phyloP scores from a whole-genome alignment of 2,329 filamentous ascomycete genomes.

The Aureobasidium namibiae region DNA sequence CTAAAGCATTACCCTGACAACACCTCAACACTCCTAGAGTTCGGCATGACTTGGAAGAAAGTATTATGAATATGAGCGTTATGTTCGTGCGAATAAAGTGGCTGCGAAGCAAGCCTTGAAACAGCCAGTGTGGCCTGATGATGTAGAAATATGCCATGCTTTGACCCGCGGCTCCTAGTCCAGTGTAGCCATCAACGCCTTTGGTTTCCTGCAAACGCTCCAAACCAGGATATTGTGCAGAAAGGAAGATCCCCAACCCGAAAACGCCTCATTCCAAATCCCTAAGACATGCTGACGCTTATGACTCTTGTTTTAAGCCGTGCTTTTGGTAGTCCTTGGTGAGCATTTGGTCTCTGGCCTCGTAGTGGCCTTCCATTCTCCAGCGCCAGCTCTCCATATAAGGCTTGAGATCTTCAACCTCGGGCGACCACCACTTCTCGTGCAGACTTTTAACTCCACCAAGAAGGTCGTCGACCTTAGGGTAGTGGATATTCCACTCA shows the following conservation, averaged over 20 bases:
- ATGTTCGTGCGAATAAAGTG: background rate
- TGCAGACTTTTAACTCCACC: conserved; percentile 30
- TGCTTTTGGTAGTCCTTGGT: conserved; percentile 2
- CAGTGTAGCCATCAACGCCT: background rate
- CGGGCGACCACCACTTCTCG: conserved; percentile 33
- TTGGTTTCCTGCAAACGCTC: background rate
- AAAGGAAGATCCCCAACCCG: background rate
- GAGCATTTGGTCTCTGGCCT: conserved; percentile 22
- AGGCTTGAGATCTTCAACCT: conserved; percentile 24
- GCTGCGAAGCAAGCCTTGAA: background rate
- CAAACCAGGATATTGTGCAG: background rate
- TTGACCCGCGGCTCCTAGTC: background rate
- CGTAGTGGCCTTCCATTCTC: conserved; percentile 31
- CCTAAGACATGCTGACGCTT: background rate
- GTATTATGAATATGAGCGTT: conserved; percentile 3
- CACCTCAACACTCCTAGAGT: background rate
- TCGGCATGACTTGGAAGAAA: background rate
- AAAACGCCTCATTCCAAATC: background rate
- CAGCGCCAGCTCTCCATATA: conserved; percentile 26
- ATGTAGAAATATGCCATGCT: background rate
- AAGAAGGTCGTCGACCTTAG: conserved; percentile 28
- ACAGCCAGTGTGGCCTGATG: background rate
- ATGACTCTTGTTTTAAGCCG: background rate
- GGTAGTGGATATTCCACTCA: conserved; percentile 32
- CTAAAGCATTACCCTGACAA: background rate